These are phyloP conservation scores for Microsporum audouinii DNA, from an alignment of 2,329 filamentous ascomycete genomes.

Conservation along the genomic window DNA sequence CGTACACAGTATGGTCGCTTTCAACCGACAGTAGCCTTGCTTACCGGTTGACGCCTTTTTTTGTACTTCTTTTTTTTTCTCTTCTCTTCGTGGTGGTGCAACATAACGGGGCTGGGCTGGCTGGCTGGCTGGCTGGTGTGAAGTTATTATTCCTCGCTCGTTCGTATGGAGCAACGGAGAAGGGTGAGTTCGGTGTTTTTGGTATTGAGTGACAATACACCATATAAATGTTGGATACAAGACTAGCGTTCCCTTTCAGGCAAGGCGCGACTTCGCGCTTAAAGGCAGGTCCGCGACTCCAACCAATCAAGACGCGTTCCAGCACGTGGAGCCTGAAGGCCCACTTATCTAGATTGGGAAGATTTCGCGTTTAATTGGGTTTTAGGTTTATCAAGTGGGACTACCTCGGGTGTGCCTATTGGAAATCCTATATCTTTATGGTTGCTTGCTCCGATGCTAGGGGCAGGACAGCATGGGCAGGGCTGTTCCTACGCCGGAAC, in stretches of 20 bases:
- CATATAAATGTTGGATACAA: background rate
- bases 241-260: background rate
- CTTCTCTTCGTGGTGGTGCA: background rate
- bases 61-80: background rate
- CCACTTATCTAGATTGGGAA: background rate
- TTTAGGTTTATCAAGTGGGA: background rate
- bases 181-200: background rate
- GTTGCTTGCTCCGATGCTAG: background rate
- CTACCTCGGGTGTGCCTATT: background rate
- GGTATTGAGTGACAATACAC: background rate
- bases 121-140: background rate
- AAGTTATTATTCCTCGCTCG: background rate
- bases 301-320: background rate
- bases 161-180: background rate
- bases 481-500: background rate
- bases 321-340: background rate
- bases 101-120: background rate
- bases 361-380: background rate
- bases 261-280: background rate
- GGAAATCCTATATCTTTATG: background rate
- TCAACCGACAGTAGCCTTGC: conserved; percentile 1
- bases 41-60: background rate
- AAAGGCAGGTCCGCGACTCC: background rate
- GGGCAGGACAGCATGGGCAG: background rate
- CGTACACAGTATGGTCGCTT: background rate